These are phyloP conservation scores for Pythium folliculosum DNA, from an alignment of 352 stramenopile genomes.

Conservation along the genomic window DNA sequence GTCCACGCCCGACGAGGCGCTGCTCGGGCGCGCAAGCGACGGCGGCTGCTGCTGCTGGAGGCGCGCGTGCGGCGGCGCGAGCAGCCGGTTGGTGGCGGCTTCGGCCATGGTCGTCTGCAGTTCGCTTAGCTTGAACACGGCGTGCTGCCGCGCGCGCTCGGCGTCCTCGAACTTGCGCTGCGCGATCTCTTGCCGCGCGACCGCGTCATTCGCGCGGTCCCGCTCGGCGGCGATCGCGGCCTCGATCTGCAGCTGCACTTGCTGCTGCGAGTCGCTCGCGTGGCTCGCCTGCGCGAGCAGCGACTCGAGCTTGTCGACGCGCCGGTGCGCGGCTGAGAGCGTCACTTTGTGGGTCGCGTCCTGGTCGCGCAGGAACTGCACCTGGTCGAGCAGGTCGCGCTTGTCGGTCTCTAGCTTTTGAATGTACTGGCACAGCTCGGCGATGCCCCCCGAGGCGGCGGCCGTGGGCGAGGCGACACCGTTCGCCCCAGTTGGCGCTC, in stretches of 20 bases:
- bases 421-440: slow-evolving; percentile 54
- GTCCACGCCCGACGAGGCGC: slow-evolving; percentile 15
- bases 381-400: slow-evolving; percentile 40
- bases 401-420: slow-evolving; percentile 56
- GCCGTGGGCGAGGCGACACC: neutral
- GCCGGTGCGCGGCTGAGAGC: slow-evolving; percentile 28
- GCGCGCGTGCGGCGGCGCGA: slow-evolving; percentile 10
- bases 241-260: slow-evolving; percentile 18
- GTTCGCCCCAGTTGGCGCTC: neutral
- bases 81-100: slow-evolving; percentile 20
- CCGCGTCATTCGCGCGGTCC: slow-evolving; percentile 38
- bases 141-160: slow-evolving; percentile 55
- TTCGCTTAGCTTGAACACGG: slow-evolving; percentile 67
- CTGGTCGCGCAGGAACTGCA: slow-evolving; percentile 40
- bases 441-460: slow-evolving; percentile 14
- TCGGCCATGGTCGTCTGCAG: slow-evolving; percentile 44
- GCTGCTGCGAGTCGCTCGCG: slow-evolving; percentile 21
- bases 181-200: slow-evolving; percentile 39
- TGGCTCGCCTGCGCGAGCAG: slow-evolving; percentile 35
- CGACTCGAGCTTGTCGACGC: slow-evolving; percentile 45
- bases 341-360: slow-evolving; percentile 42
- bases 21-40: neutral
- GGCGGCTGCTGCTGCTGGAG: neutral
- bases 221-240: slow-evolving; percentile 32
- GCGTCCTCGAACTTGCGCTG: slow-evolving; percentile 55